phyloP scores from a whole-genome alignment of 345 rosid genomes.

The Diplotaxis tenuifolia region DNA sequence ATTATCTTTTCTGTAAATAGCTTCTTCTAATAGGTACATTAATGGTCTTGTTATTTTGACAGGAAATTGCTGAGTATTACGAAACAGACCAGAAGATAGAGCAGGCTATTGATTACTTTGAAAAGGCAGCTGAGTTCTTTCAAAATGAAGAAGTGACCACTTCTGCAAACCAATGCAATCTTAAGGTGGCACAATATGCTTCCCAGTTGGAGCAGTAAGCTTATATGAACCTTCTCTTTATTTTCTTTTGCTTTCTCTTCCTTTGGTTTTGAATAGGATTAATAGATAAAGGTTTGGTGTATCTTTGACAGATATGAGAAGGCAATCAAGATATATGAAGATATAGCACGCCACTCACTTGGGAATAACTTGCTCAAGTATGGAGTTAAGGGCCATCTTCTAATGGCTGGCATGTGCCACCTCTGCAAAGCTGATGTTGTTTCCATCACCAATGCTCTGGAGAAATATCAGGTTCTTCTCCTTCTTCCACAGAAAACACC shows the following conservation, averaged over 20 bases:
- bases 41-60: constrained; percentile 24
- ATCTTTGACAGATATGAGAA: constrained; percentile 69
- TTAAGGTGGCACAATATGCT: constrained; percentile 93
- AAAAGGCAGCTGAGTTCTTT: constrained; percentile 78
- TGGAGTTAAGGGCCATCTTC: constrained; percentile 97
- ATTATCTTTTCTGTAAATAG: background rate
- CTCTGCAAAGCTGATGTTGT: constrained; percentile 90
- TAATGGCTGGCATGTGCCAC: constrained; percentile 94
- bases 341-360: constrained; percentile 70
- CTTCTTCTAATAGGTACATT: background rate
- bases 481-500: background rate
- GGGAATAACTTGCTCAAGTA: constrained; percentile 82
- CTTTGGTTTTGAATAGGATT: constrained; percentile 2
- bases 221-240: constrained; percentile 18
- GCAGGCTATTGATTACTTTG: constrained; percentile 64
- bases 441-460: constrained; percentile 86
- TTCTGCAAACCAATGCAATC: constrained; percentile 98
- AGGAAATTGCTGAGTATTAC: constrained; percentile 84
- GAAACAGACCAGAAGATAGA: constrained; percentile 65
- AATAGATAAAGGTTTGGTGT: constrained; percentile 23
- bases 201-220: constrained; percentile 87
- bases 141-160: constrained; percentile 83
- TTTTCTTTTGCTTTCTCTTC: background rate
- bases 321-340: constrained; percentile 90
- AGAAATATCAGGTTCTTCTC: constrained; percentile 72